Base-by-base conservation (phyloP, 345 rosid species). In the Cardiospermum halicacabum region DNA sequence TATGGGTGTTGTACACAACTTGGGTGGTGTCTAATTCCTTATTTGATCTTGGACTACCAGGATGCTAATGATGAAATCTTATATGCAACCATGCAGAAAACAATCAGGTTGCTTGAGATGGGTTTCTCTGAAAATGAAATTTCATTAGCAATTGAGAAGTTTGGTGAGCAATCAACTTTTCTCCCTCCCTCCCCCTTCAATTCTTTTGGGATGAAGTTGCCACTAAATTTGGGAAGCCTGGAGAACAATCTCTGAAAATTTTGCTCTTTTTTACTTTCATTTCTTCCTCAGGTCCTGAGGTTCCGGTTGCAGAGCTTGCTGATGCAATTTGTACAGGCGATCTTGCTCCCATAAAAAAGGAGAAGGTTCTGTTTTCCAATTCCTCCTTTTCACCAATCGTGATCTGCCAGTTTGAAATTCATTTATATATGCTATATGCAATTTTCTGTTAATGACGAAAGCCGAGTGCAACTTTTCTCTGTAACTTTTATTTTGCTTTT, bases 101-200 rank as follows among this genome's bases (percentile, higher is more conserved):
- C 99, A 11, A 85, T 94, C 69, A 71, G 55, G 15, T 79, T 94
- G 78, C 91, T 94, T 70, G 87, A 87, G 71, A 84, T 91, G 93
- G 99, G 99, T 68, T 94, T 91, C 86, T 78, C 96, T 45, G 91
- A 85, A 74, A 74, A 80, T 73, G 89, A 94, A 71, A 74, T 91
- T 63, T 94, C 99, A 67, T 63, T 78, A 69, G 99, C 92, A 22
- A 80, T 93, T 63, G 98, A 93, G 69, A 89, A 79, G 73, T 77
- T 81, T 54, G 96, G 97, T 91, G 58, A 72, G 94, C 71, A 45
- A 45, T 71, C 63, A 45, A 34, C 59, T 21, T 42, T 6, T 11
- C n/a, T n/a, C n/a, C n/a, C n/a, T n/a, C n/a, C n/a, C n/a, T n/a
- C n/a, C n/a, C n/a, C n/a, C n/a, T n/a, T n/a, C n/a, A n/a, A n/a